Evolutionary conservation across 306 rosid species (phyloP).

Genomic region (Cucurbita argyrosperma): DNA sequence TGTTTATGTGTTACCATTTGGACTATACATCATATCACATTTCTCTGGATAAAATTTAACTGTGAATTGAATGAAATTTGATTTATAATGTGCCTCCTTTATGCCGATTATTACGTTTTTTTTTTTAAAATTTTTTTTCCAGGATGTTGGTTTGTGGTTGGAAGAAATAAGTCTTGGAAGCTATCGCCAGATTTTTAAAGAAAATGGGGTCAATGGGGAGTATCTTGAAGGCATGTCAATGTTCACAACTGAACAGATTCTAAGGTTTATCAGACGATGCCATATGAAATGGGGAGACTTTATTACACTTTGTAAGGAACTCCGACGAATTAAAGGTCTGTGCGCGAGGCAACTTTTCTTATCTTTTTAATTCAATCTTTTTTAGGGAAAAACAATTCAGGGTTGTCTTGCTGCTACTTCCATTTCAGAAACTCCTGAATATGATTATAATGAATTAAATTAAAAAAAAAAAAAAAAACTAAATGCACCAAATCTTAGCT

Average conservation of each 20-base stretch:
- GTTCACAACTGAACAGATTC: constrained; percentile 98
- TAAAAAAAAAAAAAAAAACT: not conserved
- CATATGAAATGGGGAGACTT: constrained; percentile 99
- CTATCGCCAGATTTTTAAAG: constrained; percentile 79
- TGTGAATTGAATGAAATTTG: not conserved
- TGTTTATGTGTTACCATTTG: not conserved
- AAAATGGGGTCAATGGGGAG: constrained; percentile 95
- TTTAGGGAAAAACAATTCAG: not conserved
- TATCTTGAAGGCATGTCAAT: constrained; percentile 97
- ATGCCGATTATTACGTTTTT: constrained; percentile 1
- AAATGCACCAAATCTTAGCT: not conserved
- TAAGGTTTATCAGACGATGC: constrained; percentile 92
- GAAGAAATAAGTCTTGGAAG: constrained; percentile 89
- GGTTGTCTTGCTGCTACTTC: not conserved
- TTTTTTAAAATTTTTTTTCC: not conserved
- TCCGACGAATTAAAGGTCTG: constrained; percentile 92
- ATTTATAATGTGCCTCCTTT: not conserved
- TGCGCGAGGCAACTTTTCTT: not conserved
- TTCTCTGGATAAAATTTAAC: too few species aligned
- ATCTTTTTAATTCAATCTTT: not conserved
- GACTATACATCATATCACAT: not conserved
- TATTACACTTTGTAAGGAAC: constrained; percentile 91
- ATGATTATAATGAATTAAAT: not conserved
- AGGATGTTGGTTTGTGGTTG: constrained; percentile 99
- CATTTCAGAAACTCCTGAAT: not conserved